Percentiles rank a stretch among this genome's conserved stretches.
These are phyloP conservation scores for Neurospora terricola DNA, from an alignment of 495 filamentous ascomycete genomes.

Conservation along the genomic window DNA sequence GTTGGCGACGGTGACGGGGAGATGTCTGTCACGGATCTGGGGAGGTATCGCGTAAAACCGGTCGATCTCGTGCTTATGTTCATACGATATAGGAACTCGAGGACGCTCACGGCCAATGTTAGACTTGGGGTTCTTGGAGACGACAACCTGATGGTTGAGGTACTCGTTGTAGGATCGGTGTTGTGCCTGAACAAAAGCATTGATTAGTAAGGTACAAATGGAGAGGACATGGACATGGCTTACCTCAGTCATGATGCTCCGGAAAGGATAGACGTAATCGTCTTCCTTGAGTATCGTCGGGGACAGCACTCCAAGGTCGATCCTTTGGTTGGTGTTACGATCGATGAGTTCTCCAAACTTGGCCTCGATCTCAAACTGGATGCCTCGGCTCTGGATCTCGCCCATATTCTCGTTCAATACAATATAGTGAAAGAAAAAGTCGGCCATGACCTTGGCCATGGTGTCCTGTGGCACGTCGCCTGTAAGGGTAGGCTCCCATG, in stretches of 20 bases:
- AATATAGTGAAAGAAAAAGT: conserved; percentile 65
- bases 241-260: conserved; percentile 80
- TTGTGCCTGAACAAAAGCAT: conserved; percentile 45
- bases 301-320: conserved; percentile 51
- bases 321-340: conserved; percentile 53
- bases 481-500: conserved; percentile 68
- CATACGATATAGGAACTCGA: conserved; percentile 65
- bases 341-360: conserved; percentile 78
- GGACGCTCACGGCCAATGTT: conserved; percentile 5
- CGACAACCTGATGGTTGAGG: conserved; percentile 58
- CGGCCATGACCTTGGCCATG: conserved; percentile 54
- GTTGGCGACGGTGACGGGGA: conserved; percentile 37
- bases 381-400: conserved; percentile 43
- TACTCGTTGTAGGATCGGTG: conserved; percentile 69
- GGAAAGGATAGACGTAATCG: conserved; percentile 46
- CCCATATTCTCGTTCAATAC: conserved; percentile 46
- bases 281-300: conserved; percentile 54
- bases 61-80: conserved; percentile 71
- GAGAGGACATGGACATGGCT: conserved; percentile 18
- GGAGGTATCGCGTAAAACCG: conserved; percentile 68
- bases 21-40: conserved; percentile 27
- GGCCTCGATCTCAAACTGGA: conserved; percentile 84
- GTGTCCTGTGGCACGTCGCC: conserved; percentile 56
- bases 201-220: not conserved
- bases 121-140: conserved; percentile 20